These are phyloP conservation scores for Pittosporum tobira DNA, from an alignment of 129 eudicot genomes.

Conservation along the genomic window DNA sequence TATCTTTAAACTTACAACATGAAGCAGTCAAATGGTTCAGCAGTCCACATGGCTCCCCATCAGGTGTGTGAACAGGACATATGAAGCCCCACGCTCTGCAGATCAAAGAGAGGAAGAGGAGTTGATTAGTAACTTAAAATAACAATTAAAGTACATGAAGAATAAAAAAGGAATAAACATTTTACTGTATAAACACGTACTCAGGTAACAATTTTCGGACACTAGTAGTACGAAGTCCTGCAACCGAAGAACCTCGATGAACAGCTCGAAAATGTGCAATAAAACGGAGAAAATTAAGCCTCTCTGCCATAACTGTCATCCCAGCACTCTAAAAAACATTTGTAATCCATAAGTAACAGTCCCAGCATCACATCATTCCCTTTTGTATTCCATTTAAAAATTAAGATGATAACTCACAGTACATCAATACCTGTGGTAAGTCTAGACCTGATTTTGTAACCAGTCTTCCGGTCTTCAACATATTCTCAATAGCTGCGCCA, in stretches of 20 bases:
- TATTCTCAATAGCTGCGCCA: constrained; percentile 62
- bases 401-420: not conserved
- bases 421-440: constrained; percentile 64
- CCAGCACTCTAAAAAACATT: constrained; percentile 64
- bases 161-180: not conserved
- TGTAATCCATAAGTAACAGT: not conserved
- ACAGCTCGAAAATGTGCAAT: constrained; percentile 91
- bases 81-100: constrained; percentile 93
- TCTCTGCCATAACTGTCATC: constrained; percentile 76
- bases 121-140: not conserved
- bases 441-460: constrained; percentile 55
- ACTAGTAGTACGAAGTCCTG: constrained; percentile 90
- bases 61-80: constrained; percentile 99
- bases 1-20: constrained; percentile 55
- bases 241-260: constrained; percentile 91
- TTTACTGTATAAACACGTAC: constrained; percentile 45
- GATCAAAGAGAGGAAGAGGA: not conserved
- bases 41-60: constrained; percentile 95
- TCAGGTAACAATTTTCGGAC: constrained; percentile 95
- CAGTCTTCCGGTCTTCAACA: constrained; percentile 85
- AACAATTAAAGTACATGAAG: not conserved
- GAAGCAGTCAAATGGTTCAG: constrained; percentile 76
- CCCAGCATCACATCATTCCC: not conserved
- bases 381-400: not conserved
- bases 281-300: constrained; percentile 78